Conservation (phyloP, 805 yeast species). For the Sungouiozyma ichnusensis region DNA sequence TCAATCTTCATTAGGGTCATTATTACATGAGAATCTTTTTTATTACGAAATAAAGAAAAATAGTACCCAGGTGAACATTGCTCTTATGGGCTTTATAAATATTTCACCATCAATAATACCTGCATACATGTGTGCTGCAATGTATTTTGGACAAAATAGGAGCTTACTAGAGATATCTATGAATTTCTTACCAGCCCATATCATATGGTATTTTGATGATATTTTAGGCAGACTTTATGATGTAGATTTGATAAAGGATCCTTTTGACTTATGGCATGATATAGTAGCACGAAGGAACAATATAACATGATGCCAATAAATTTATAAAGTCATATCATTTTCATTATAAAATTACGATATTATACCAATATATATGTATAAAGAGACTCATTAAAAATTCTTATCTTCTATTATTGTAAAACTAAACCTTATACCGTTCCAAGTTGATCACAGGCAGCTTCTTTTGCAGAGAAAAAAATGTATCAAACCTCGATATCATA, state of each 20-base stretch:
- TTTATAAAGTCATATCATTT: too few relatives aligned
- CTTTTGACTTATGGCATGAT: slow-evolving; percentile 18
- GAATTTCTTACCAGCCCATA: slow-evolving; percentile 24
- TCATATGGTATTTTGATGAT: slow-evolving; percentile 21
- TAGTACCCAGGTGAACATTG: slow-evolving; percentile 12
- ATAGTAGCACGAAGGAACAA: slow-evolving; percentile 4
- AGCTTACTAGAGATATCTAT: slow-evolving; percentile 15
- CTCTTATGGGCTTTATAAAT: slow-evolving; percentile 16
- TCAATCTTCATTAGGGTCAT: slow-evolving; percentile 16
- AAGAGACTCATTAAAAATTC: too few relatives aligned
- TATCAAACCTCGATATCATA: background rate
- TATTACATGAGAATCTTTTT: slow-evolving; percentile 21
- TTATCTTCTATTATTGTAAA: too few relatives aligned
- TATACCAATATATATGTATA: too few relatives aligned
- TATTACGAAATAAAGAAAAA: slow-evolving; percentile 19
- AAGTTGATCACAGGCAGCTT: background rate
- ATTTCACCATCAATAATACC: slow-evolving; percentile 16
- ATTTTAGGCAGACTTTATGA: slow-evolving; percentile 18
- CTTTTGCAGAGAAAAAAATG: background rate
- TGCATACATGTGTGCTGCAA: slow-evolving; percentile 14
- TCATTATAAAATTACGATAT: too few relatives aligned
- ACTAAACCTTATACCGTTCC: background rate
- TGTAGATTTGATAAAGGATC: slow-evolving; percentile 20
- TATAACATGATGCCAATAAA: background rate
- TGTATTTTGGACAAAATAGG: slow-evolving; percentile 13